Percentiles rank a stretch among this genome's conserved stretches.
phyloP scores from a whole-genome alignment of 2,329 filamentous ascomycete genomes.

The Rhinocladiella similis region DNA sequence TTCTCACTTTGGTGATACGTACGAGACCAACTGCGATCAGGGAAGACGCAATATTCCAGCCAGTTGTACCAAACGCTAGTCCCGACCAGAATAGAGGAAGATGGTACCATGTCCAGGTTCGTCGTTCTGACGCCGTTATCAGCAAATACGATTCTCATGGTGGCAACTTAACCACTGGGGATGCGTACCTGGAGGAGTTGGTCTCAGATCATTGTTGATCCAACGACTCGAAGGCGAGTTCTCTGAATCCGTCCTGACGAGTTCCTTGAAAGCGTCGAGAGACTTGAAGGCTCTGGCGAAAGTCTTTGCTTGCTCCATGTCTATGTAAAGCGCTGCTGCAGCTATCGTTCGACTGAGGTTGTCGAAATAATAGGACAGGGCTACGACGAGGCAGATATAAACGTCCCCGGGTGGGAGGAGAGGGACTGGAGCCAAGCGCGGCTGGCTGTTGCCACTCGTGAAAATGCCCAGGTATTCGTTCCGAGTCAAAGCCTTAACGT shows the following conservation, averaged over 20 bases:
- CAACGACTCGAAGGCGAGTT: background rate
- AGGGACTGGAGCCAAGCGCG: background rate
- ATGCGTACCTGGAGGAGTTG: background rate
- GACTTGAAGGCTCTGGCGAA: constrained; percentile 1
- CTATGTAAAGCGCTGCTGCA: background rate
- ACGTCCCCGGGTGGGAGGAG: background rate
- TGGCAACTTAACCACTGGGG: background rate
- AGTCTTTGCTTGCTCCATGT: background rate
- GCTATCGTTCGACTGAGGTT: background rate
- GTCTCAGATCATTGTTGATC: constrained; percentile 1
- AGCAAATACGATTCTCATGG: background rate
- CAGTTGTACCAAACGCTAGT: background rate
- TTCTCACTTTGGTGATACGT: background rate
- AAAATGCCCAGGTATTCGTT: background rate
- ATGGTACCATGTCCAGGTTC: background rate
- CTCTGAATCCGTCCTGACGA: background rate
- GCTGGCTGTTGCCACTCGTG: background rate
- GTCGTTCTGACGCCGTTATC: background rate
- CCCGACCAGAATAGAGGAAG: constrained; percentile 1
- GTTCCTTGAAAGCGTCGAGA: background rate
- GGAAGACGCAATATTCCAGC: background rate
- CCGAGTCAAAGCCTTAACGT: background rate
- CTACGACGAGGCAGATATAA: background rate
- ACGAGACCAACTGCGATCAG: background rate
- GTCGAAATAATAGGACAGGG: background rate